Base-by-base conservation (phyloP, 2,329 filamentous ascomycete genomes). In the Trichoderma sp. region DNA sequence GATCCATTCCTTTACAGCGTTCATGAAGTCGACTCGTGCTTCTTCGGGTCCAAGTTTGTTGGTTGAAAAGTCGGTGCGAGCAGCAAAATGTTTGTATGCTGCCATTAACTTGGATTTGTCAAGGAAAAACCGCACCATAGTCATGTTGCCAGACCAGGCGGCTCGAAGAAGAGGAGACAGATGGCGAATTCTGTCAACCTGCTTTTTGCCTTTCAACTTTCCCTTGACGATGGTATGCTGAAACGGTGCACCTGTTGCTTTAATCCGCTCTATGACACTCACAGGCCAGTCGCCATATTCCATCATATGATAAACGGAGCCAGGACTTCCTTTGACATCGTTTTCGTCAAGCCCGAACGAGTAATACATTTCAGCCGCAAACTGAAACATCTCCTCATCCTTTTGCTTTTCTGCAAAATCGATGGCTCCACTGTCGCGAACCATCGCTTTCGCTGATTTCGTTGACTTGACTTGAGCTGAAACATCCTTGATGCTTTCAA, bases 171-270 rank as follows among this genome's bases (percentile, higher is more conserved):
- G 19, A 55, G 61, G 61, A 3, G 61, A 64, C 1, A 64, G 24
- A 1, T 64, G 61, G 24, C 55, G 61, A 13, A 29, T 33, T 21
- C 33, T 55, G 5, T 64, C 61, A n/a, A 64, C 33, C 29, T 64
- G 33, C 6, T 49, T 55, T 64, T 40, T 64, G 7, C 61, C 47
- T 21, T 29, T 64, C 16, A 55, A 3, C 13, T 40, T 31, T 16
- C 61, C 61, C 29, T 64, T 33, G 16, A 33, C 53, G 21, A 40
- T 49, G 10, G 29, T 33, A 53, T 64, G 61, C 21, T 37, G 33
- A 40, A 64, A 64, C 21, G 61, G 61, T 21, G 33, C 61, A 55
- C 61, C 61, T 4, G 61, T 64, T 55, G 33, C 61, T 37, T 29
- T 64, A 33, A 55, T 8, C 8, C 40, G 55, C 24, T 64, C 49